Evolutionary conservation across 1,139 yeast species (phyloP), one percentile per base, ranked within the genome.

Genomic region (Yamadazyma blattariae): DNA sequence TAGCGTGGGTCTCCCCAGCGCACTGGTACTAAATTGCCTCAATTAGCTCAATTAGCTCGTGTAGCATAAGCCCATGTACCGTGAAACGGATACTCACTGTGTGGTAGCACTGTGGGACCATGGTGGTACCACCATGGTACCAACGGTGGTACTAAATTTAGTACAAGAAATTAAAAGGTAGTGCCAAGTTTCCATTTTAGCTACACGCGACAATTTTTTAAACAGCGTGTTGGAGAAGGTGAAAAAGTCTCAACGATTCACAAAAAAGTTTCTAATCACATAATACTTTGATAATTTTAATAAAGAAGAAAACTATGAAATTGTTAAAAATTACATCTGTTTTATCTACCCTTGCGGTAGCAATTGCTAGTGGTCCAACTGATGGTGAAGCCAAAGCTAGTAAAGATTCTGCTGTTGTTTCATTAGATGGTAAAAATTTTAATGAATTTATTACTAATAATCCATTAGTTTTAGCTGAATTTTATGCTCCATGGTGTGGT

Each of bases 401-500:
- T 46, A 81, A 82, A 40, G 87, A 86, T 52, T 84, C 96, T 25
- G 95, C 92, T 29, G 98, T 92, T 34, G 88, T 86, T 46, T 80
- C 86, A 59, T 76, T 92, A 48, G 74, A 82, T 23, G 59, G 77
- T 17, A 77, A 70, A 29, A 59, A 51, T 33, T 92, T 86, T 60
- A 75, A 77, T 43, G 61, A 72, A 17, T 88, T 85, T 60, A 64
- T 92, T 44, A 65, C 67, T 31, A 78, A 74, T 38, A 83, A 89
- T 64, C 84, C 90, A 22, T 71, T 90, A 50, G 95, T 89, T 18
- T 72, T 92, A 50, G 92, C 96, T 26, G 97, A 92, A 70, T 92
- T 92, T 70, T 92, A 81, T 61, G 98, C 98, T 21, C 97, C 98
- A 57, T 92, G 98, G 98, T 92, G 98, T 74, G 98, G 98, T 16